Conservation (phyloP, 495 filamentous ascomycete genomes). For the Talaromyces wortmannii region DNA sequence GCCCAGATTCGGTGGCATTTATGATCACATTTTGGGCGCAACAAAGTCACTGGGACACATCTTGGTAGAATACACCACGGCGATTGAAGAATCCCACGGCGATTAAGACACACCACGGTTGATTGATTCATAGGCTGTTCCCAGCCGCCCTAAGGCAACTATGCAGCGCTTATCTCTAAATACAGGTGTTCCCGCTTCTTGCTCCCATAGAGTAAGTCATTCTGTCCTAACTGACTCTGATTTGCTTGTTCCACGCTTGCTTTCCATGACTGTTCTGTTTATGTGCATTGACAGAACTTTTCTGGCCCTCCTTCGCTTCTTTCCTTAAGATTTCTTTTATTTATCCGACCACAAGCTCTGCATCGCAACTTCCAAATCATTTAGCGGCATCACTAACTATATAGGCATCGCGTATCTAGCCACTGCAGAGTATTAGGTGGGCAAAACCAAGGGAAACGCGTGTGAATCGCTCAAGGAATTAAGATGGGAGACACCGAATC, state of each 20-base stretch:
- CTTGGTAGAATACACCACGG: neutral
- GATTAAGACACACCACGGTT: neutral
- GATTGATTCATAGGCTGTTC: neutral
- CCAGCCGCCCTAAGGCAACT: conserved; percentile 5
- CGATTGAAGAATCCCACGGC: neutral
- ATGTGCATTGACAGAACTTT: neutral
- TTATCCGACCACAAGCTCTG: neutral
- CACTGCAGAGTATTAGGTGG: neutral
- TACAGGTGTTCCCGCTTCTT: conserved; percentile 12
- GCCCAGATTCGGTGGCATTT: neutral
- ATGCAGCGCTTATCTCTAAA: conserved; percentile 11
- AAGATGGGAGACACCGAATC: neutral
- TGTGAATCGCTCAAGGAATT: neutral
- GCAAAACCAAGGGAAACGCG: neutral
- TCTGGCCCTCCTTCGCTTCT: conserved; percentile 9
- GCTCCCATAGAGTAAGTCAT: conserved; percentile 11
- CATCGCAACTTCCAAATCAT: neutral
- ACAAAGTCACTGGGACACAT: neutral
- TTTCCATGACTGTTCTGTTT: conserved; percentile 7
- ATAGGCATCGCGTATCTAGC: neutral
- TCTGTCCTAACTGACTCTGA: conserved; percentile 1
- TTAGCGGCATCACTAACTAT: neutral
- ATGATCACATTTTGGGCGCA: neutral
- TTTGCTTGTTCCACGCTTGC: conserved; percentile 4
- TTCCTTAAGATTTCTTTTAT: neutral